These are phyloP conservation scores for Aspergillus awamori DNA, from an alignment of 2,329 filamentous ascomycete species.

Conservation along the genomic window DNA sequence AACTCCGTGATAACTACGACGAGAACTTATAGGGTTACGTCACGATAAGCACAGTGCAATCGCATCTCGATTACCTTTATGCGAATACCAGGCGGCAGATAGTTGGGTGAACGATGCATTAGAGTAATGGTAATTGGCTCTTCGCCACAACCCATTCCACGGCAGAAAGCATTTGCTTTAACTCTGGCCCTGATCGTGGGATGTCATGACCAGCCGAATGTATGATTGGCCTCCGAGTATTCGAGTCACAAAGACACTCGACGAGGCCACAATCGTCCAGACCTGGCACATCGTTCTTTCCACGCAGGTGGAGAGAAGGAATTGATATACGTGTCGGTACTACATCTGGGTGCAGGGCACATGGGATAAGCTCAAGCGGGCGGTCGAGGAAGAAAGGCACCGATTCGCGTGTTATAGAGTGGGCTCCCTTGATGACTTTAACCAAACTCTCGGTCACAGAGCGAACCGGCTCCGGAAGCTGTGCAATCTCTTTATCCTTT, in stretches of 20 bases:
- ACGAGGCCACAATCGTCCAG: background rate
- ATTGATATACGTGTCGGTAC: constrained; percentile 10
- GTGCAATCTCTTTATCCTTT: background rate
- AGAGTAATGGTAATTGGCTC: background rate
- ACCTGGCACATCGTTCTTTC: constrained; percentile 9
- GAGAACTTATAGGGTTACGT: too few species aligned
- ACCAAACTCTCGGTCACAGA: background rate
- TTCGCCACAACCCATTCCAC: background rate
- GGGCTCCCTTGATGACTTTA: background rate
- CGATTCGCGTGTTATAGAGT: background rate
- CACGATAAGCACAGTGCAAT: too few species aligned
- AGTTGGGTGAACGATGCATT: background rate
- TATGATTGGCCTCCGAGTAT: background rate
- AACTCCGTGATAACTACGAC: too few species aligned
- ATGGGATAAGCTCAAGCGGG: constrained; percentile 7
- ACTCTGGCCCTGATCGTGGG: background rate
- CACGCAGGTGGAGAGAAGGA: constrained; percentile 15
- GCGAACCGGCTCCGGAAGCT: constrained; percentile 9
- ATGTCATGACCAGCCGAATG: background rate
- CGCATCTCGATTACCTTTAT: too few species aligned
- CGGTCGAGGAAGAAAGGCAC: constrained; percentile 7
- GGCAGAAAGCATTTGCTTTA: background rate
- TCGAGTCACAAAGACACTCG: background rate
- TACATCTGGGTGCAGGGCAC: constrained; percentile 7
- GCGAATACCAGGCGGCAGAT: background rate